Conservation (phyloP, 2,329 filamentous ascomycete genomes). For the Ceratocystis harringtonii region DNA sequence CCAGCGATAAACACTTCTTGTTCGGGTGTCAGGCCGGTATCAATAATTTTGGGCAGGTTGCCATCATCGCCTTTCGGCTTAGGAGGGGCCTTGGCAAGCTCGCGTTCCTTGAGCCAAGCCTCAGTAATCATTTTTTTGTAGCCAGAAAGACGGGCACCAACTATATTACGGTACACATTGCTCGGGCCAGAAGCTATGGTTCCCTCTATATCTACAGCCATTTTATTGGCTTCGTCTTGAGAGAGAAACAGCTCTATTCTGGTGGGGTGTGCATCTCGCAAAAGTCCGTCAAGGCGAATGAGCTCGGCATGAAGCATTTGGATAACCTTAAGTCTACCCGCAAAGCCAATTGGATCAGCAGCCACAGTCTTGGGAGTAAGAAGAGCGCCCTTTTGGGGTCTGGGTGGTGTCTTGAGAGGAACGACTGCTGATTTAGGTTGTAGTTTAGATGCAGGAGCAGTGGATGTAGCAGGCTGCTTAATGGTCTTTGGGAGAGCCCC, state of each 20-base stretch:
- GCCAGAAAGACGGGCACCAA: slow-evolving; percentile 64
- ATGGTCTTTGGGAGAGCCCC: not conserved
- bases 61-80: not conserved
- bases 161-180: slow-evolving; percentile 63
- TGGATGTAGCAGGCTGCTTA: not conserved
- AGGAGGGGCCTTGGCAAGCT: slow-evolving; percentile 11
- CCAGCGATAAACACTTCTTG: slow-evolving; percentile 55
- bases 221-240: slow-evolving; percentile 51
- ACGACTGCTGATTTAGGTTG: not conserved
- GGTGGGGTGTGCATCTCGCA: slow-evolving; percentile 9
- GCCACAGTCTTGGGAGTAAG: slow-evolving; percentile 7
- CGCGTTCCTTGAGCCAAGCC: slow-evolving; percentile 40
- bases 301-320: slow-evolving; percentile 13
- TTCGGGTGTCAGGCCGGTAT: slow-evolving; percentile 51
- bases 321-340: slow-evolving; percentile 14
- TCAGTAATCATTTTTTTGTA: slow-evolving; percentile 59
- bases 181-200: slow-evolving; percentile 50
- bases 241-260: slow-evolving; percentile 36
- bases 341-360: slow-evolving; percentile 7
- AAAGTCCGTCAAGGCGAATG: slow-evolving; percentile 10
- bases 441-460: not conserved
- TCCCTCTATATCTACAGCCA: slow-evolving; percentile 66
- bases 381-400: slow-evolving; percentile 6
- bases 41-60: slow-evolving; percentile 34
- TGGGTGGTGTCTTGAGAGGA: slow-evolving; percentile 2